phyloP scores from a whole-genome alignment of 2,329 filamentous ascomycete genomes.

The Clonostachys sp. region DNA sequence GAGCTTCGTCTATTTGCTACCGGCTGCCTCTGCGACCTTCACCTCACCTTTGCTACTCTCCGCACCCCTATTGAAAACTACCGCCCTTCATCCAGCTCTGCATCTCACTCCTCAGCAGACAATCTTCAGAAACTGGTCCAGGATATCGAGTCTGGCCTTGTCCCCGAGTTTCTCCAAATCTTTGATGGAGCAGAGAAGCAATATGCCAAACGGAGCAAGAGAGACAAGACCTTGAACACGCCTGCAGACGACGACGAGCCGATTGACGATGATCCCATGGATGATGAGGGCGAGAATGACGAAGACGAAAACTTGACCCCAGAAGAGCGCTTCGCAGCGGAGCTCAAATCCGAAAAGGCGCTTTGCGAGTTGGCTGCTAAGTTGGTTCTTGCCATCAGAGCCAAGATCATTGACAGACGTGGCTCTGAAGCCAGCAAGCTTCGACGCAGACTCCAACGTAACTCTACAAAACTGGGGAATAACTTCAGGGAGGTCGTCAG shows the following conservation, averaged over 20 bases:
- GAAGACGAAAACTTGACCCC: constrained; percentile 48
- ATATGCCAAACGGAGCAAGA: constrained; percentile 67
- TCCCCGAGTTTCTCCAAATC: constrained; percentile 69
- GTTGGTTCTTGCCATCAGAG: constrained; percentile 75
- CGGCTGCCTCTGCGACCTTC: constrained; percentile 75
- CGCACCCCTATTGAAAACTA: constrained; percentile 45
- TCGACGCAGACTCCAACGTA: constrained; percentile 68
- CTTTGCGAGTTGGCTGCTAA: constrained; percentile 84
- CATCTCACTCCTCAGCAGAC: constrained; percentile 12
- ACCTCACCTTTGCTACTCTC: constrained; percentile 73
- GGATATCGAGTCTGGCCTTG: constrained; percentile 58
- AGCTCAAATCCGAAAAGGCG: constrained; percentile 75
- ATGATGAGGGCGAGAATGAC: constrained; percentile 47
- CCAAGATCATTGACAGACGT: constrained; percentile 65
- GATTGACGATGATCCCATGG: constrained; percentile 55
- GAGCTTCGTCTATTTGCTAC: constrained; percentile 73
- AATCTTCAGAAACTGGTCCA: constrained; percentile 49
- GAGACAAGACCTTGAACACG: constrained; percentile 51
- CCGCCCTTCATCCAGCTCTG: constrained; percentile 15
- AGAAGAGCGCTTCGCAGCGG: constrained; percentile 56
- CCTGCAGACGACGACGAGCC: constrained; percentile 71
- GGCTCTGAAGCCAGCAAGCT: constrained; percentile 59
- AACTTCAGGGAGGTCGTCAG: constrained; percentile 84
- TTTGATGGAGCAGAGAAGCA: constrained; percentile 73
- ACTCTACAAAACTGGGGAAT: constrained; percentile 72